Evolutionary conservation across 164 flowering plant genomes (phyloP), one percentile per base, ranked within the genome.

Genomic region (Platanus orientalis): DNA sequence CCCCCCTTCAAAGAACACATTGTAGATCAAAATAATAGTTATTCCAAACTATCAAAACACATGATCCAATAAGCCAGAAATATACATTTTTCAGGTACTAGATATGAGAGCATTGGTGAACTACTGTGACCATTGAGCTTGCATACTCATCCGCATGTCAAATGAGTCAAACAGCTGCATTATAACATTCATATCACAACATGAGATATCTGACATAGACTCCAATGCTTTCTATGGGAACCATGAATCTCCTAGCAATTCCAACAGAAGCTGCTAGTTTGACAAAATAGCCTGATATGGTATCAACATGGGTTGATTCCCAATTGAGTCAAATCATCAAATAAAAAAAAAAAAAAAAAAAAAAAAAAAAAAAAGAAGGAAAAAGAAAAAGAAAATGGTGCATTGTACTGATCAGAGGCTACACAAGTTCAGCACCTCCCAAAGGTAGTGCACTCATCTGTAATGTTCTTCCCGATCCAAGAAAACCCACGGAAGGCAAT

Each of bases 401-500:
- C 17, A 52, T 20, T 28, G 7, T 36, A 10, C 12, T 36, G 1
- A 12, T 45, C 49, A 45, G n/a, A 20, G 39, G 58, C 71, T 76
- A 92, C n/a, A 91, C 96, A 62, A 89, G 69, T 65, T 92, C 92
- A 59, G 74, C 67, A 58, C 84, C 89, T 68, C 68, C 86, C 65
- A 66, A 68, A 49, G 90, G 84, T 36, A 75, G 63, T 3, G 82
- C 29, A 68, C 79, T 81, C 89, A 82, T 84, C 75, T 84, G 96
- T 75, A 87, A 69, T 12, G 82, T 87, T 80, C 90, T 81, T 57
- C 89, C 93, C 0, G 92, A 65, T 28, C 80, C 75, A 69, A 81
- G 40, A 81, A 87, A 84, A 59, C 95, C 84, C 25, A 88, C 84
- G 34, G 94, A 80, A 52, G 97, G 97, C 69, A 89, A 68, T 1